Percentiles rank a stretch among this genome's conserved stretches.
These are phyloP conservation scores for Neonectria faginata DNA, from an alignment of 2,329 filamentous ascomycete genomes.

Conservation along the genomic window DNA sequence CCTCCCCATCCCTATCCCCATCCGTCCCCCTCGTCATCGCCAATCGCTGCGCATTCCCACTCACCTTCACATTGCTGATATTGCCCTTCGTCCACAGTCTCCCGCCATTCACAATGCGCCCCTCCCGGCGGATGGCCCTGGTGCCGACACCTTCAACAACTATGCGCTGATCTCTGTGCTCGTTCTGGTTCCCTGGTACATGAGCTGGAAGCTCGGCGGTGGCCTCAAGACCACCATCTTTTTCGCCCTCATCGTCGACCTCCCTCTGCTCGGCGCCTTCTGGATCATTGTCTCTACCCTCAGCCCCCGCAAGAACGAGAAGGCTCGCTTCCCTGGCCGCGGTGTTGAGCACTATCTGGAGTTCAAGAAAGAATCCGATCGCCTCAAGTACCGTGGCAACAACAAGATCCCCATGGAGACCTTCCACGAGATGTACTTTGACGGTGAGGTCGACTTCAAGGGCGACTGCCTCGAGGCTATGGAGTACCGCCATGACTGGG, in stretches of 20 bases:
- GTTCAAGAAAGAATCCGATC: conserved; percentile 75
- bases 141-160: conserved; percentile 90
- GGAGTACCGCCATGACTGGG: conserved; percentile 98
- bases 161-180: conserved; percentile 77
- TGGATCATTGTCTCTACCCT: conserved; percentile 85
- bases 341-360: conserved; percentile 91
- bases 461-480: conserved; percentile 89
- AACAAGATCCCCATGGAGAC: conserved; percentile 91
- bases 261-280: conserved; percentile 84
- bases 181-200: conserved; percentile 78
- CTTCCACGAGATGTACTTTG: conserved; percentile 98
- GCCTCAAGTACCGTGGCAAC: conserved; percentile 77
- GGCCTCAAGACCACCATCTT: conserved; percentile 91
- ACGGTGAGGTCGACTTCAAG: conserved; percentile 94
- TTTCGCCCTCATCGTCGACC: conserved; percentile 79
- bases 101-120: conserved; percentile 92
- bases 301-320: conserved; percentile 92
- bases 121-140: conserved; percentile 87
- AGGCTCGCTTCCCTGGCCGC: conserved; percentile 85
- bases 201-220: conserved; percentile 88
- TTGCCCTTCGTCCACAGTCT: conserved; percentile 37
- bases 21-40: neutral
- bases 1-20: too few species aligned
- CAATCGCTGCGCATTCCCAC: neutral
- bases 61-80: conserved; percentile 9